Evolutionary conservation across 169 alveolate genomes (phyloP), one percentile per base, ranked within the genome.

Genomic region (Plasmodium vivax): DNA sequence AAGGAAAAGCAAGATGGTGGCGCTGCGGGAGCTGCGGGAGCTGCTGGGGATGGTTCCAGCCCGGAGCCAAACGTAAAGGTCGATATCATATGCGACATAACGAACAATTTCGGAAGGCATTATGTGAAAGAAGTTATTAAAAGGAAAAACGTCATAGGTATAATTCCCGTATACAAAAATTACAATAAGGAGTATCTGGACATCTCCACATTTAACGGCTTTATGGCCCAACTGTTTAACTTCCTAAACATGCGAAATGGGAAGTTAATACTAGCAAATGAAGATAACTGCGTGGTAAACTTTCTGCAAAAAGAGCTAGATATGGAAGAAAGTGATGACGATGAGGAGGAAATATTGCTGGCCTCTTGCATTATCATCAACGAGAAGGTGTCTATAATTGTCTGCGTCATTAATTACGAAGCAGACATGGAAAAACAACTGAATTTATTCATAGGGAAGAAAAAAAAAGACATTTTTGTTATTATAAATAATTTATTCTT

Each of bases 321-420:
- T 75, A 75, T 32, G 23, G 81, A 68, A 47, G 79, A 75, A 34
- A 19, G 43, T 30, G 93, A 75, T 36, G 30, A 54, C 10, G 85
- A 75, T 27, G 58, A 74, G 14, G 79, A 27, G n/a, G 79, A 54
- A 10, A 62, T 90, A 38, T 38, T 90, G 82, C 23, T 90, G 47
- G 94, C 91, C 14, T 90, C 94, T 7, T 90, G 94, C 62, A 84
- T 84, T 71, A 80, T 90, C 82, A 80, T 62, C 51, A 80, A 90
- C 74, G 90, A 79, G n/a, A 90, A 90, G 41, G 85, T 90, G 51
- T 90, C 90, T 34, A 30, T 90, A 41, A 36, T 90, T 19, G 94
- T 90, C 30, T 90, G 94, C 83, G 90, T 80, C 73, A 74, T 90
- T 90, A 80, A 90, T 80, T 90, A 90, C 73, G 94, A 90, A 74